These are phyloP conservation scores for Chytriomyces sp. DNA, from an alignment of 192 early-diverging fungal genomes.

Conservation along the genomic window DNA sequence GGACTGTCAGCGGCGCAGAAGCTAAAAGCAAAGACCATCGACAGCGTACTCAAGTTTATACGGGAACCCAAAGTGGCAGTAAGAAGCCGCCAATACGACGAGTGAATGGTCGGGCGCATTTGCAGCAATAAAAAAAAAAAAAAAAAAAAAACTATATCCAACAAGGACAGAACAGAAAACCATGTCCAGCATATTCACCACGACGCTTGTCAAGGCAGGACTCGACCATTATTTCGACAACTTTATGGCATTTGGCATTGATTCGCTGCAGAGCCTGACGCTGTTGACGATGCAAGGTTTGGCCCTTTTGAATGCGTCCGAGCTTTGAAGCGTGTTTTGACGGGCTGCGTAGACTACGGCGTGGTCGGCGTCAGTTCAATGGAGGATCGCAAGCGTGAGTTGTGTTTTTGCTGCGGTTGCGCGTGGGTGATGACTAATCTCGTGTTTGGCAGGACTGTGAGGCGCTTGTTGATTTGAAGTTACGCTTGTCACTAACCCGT, in stretches of 20 bases:
- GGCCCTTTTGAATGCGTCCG: conserved; percentile 14
- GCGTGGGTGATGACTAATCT: conserved; percentile 3
- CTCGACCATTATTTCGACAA: conserved; percentile 67
- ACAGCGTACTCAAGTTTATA: conserved; percentile 40
- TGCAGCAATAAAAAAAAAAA: neutral
- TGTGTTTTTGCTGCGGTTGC: conserved; percentile 5
- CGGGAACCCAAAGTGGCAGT: neutral
- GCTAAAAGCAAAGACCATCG: conserved; percentile 49
- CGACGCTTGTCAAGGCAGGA: conserved; percentile 65
- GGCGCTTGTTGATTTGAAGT: neutral
- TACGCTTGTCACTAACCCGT: neutral
- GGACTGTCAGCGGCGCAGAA: conserved; percentile 53
- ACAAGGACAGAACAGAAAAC: neutral
- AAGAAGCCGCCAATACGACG: neutral
- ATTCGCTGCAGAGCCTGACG: conserved; percentile 62
- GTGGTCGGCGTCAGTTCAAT: conserved; percentile 58
- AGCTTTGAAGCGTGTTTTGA: neutral
- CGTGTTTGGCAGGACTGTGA: conserved; percentile 51
- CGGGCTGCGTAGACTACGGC: conserved; percentile 49
- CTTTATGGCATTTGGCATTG: conserved; percentile 54
- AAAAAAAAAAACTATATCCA: neutral
- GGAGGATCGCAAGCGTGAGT: conserved; percentile 59
- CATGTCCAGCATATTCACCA: conserved; percentile 14
- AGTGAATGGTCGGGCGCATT: neutral
- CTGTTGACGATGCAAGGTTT: conserved; percentile 83